Base-by-base conservation (phyloP, 1,139 yeast species). In the Pichia sp. region DNA sequence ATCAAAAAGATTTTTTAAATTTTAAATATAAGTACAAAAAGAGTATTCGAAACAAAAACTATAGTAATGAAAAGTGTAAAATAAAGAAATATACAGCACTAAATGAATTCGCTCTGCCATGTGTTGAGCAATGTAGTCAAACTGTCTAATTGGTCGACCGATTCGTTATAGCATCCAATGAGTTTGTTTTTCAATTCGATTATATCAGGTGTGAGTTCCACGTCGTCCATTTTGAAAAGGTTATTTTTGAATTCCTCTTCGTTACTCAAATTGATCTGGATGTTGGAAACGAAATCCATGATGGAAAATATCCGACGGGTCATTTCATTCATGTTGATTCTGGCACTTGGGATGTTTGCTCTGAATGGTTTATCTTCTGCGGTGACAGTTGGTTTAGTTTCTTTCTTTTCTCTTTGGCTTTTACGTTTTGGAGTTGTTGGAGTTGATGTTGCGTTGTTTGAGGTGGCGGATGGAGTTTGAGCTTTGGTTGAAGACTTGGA, bases 231-330 rank as follows among this genome's bases (percentile, higher is more conserved):
- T 19, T 52, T 50, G 15, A 58, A 52, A 6, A 62, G 41, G 22
- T 55, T 54, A 30, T 57, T 86, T 78, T 49, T 75, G 74, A 60
- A 58, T 10, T 73, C 69, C 54, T 82, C 81, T 59, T 90, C 96
- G 44, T 77, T 79, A 39, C 82, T 83, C 52, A 90, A 69, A 60
- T 93, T 97, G 49, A 81, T 66, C 63, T 89, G 96, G 2, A 95
- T 85, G 42, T 96, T 73, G 9, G 89, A 89, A 28, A 91, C 75
- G 75, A 91, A 93, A 67, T 93, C 98, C 58, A 91, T 71, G 18
- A 93, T 90, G 3, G 96, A 95, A 5, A 91, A 86, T 1, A 90
- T 87, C 48, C 99, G 75, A 60, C 89, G 83, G 47, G 91, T 79
- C 82, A 91, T 81, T 62, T 91, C 99, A 55, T 78, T 77, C 50